phyloP scores from a whole-genome alignment of 495 filamentous ascomycete genomes.

The Penicillium parvum region DNA sequence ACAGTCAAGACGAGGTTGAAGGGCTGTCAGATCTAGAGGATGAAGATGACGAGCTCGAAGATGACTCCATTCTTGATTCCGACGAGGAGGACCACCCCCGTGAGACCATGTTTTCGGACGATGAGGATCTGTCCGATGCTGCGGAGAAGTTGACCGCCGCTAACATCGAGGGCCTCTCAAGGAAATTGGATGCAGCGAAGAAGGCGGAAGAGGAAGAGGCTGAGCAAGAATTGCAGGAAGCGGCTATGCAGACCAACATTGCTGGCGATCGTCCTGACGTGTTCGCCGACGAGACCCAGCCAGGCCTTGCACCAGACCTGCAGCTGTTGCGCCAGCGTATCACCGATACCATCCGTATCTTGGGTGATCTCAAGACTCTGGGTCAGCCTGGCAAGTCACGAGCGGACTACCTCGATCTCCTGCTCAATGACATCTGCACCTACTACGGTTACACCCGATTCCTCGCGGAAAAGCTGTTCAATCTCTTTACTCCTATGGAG shows the following conservation, averaged over 20 bases:
- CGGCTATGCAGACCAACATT: constrained; percentile 93
- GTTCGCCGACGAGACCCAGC: constrained; percentile 57
- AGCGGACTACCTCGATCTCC: constrained; percentile 77
- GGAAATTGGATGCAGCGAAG: constrained; percentile 67
- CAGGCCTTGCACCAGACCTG: constrained; percentile 75
- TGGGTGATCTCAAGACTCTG: constrained; percentile 80
- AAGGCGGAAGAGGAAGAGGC: constrained; percentile 68
- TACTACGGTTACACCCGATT: constrained; percentile 88
- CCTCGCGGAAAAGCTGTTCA: constrained; percentile 81
- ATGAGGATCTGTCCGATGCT: constrained; percentile 83
- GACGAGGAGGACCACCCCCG: constrained; percentile 55
- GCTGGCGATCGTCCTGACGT: constrained; percentile 72
- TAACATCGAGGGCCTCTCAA: constrained; percentile 88
- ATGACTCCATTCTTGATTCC: constrained; percentile 71
- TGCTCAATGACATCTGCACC: constrained; percentile 87
- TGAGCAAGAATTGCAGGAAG: constrained; percentile 64
- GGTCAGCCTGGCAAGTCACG: constrained; percentile 73
- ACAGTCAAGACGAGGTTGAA: constrained; percentile 50
- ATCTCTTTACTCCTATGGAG: constrained; percentile 88
- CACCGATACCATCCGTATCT: constrained; percentile 85
- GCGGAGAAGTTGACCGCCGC: constrained; percentile 92
- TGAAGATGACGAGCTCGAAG: constrained; percentile 31
- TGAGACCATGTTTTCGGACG: constrained; percentile 83
- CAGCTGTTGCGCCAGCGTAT: constrained; percentile 87
- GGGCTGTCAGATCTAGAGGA: constrained; percentile 51